Evolutionary conservation across 163 green algal genomes (phyloP).

Genomic region (Chlamydomonas reinhardtii): DNA sequence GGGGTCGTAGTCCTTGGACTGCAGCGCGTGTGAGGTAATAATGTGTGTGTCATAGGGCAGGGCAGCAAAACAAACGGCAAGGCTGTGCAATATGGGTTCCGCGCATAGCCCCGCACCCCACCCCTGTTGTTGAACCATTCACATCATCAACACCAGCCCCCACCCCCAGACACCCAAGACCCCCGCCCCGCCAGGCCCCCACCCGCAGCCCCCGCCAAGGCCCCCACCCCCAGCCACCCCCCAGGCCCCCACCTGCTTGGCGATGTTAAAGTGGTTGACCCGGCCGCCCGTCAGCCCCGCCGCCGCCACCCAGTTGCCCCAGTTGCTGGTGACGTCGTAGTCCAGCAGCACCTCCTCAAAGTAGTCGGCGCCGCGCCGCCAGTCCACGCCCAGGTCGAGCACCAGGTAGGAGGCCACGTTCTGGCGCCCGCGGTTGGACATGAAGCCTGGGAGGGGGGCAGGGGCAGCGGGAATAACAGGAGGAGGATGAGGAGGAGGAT

Average conservation of each 20-base stretch:
- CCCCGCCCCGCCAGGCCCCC: too few relatives aligned
- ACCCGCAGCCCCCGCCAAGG: neutral
- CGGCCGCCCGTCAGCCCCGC: constrained; percentile 86
- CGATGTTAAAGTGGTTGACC: constrained; percentile 98
- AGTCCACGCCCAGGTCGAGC: constrained; percentile 94
- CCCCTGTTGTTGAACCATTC: too few relatives aligned
- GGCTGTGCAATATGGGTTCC: too few relatives aligned
- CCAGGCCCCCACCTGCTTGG: constrained; percentile 81
- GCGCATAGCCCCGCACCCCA: too few relatives aligned
- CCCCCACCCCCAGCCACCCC: neutral
- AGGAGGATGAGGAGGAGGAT: too few relatives aligned
- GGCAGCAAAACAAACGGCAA: neutral
- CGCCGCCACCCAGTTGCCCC: constrained; percentile 88
- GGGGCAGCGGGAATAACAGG: neutral
- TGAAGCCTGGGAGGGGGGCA: constrained; percentile 81
- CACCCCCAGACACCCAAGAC: too few relatives aligned
- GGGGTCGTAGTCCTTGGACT: constrained; percentile 91
- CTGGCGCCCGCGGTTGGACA: constrained; percentile 96
- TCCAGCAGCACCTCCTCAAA: constrained; percentile 79
- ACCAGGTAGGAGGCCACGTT: constrained; percentile 93
- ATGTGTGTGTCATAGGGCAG: neutral
- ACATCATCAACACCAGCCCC: too few relatives aligned
- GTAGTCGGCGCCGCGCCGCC: constrained; percentile 79
- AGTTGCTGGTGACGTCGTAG: constrained; percentile 78
- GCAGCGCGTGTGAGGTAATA: neutral